These are phyloP conservation scores for Manihot esculenta DNA, from an alignment of 441 rosid species.

Conservation along the genomic window DNA sequence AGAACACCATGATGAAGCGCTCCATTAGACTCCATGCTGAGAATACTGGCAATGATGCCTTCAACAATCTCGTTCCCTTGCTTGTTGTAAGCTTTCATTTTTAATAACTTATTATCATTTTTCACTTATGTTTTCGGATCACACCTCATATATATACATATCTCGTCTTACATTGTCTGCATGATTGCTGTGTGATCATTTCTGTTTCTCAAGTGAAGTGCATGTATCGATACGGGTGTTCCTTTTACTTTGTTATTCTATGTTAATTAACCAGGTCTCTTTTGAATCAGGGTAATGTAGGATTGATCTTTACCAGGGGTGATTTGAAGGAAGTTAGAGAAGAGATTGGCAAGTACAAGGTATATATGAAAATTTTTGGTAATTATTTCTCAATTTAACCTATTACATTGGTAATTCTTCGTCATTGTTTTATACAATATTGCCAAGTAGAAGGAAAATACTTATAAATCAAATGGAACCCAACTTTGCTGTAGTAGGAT, in stretches of 20 bases:
- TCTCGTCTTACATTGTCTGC: not conserved
- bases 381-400: not conserved
- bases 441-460: too few relatives aligned
- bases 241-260: too few relatives aligned
- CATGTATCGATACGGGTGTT: too few relatives aligned
- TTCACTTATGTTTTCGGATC: not conserved
- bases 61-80: slow-evolving; percentile 64
- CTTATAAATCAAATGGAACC: too few relatives aligned
- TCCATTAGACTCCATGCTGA: slow-evolving; percentile 69
- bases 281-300: slow-evolving; percentile 70
- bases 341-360: slow-evolving; percentile 86
- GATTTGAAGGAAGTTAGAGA: slow-evolving; percentile 89
- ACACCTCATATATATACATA: too few relatives aligned
- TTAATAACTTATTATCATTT: not conserved
- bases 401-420: too few relatives aligned
- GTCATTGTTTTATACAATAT: too few relatives aligned
- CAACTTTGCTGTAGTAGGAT: too few relatives aligned
- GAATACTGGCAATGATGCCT: slow-evolving; percentile 52
- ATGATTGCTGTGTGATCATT: too few relatives aligned
- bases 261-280: too few relatives aligned
- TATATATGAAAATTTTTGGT: too few relatives aligned
- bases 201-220: too few relatives aligned
- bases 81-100: slow-evolving; percentile 48
- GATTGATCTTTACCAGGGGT: slow-evolving; percentile 78
- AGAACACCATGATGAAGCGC: slow-evolving; percentile 96